Conservation (phyloP, 345 rosid species). For the Heritiera fomes region DNA sequence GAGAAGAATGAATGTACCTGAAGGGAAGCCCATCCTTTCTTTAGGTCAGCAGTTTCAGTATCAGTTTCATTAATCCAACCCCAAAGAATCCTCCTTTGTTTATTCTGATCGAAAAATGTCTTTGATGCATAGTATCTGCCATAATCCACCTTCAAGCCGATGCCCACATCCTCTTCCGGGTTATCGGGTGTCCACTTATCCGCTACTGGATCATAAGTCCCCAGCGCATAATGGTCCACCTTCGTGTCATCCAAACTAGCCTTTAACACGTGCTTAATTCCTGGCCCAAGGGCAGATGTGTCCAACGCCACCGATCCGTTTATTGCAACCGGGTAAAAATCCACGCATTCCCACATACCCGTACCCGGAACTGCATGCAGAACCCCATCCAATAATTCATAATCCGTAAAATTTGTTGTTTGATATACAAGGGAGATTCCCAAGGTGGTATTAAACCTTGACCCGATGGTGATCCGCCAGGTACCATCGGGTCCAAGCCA, state of each 20-base stretch:
- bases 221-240: conserved; percentile 77
- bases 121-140: conserved; percentile 92
- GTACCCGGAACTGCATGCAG: conserved; percentile 78
- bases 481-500: conserved; percentile 68
- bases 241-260: conserved; percentile 86
- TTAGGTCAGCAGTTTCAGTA: conserved; percentile 58
- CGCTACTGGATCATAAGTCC: conserved; percentile 56
- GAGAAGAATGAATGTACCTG: conserved; percentile 49
- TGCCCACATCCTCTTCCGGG: conserved; percentile 75
- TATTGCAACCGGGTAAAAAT: conserved; percentile 77
- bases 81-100: conserved; percentile 75
- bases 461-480: conserved; percentile 74
- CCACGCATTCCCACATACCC: conserved; percentile 99
- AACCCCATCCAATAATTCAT: conserved; percentile 39
- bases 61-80: conserved; percentile 98
- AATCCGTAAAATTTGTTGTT: conserved; percentile 59
- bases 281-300: conserved; percentile 64
- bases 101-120: conserved; percentile 73
- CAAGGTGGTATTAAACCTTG: conserved; percentile 53
- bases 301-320: conserved; percentile 60
- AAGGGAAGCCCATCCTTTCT: conserved; percentile 92
- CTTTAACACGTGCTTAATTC: conserved; percentile 76
- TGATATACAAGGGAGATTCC: conserved; percentile 72
- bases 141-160: conserved; percentile 74
- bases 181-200: conserved; percentile 84